phyloP scores from a whole-genome alignment of 768 basidiomycete species.

The Termitomyces sp. region DNA sequence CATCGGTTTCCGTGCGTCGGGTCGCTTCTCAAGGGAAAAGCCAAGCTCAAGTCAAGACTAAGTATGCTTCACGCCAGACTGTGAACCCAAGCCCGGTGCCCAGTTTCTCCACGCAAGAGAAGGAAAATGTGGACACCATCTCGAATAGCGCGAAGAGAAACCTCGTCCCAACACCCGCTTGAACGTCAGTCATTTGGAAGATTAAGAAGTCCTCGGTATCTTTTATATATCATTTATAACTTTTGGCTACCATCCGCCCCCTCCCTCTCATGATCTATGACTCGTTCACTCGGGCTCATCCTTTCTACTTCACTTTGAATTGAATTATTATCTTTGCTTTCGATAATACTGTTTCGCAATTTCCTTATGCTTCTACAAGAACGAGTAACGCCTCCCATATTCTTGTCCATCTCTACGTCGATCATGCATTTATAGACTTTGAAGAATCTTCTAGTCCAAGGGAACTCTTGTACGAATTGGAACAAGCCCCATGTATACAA shows the following conservation, averaged over 20 bases:
- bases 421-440: not conserved
- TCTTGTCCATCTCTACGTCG: not conserved
- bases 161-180: slow-evolving; percentile 27
- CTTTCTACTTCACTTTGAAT: slow-evolving; percentile 3
- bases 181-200: too few species aligned
- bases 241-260: not conserved
- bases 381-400: not conserved
- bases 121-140: slow-evolving; percentile 46
- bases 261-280: not conserved
- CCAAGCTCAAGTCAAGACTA: slow-evolving; percentile 23
- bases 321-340: slow-evolving; percentile 20
- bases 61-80: slow-evolving; percentile 23
- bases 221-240: slow-evolving; percentile 6
- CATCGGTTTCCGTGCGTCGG: slow-evolving; percentile 27
- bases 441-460: not conserved
- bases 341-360: slow-evolving; percentile 15
- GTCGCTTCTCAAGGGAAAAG: slow-evolving; percentile 27
- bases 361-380: slow-evolving; percentile 13
- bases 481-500: too few species aligned
- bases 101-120: slow-evolving; percentile 42
- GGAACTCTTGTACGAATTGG: too few species aligned
- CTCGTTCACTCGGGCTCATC: not conserved
- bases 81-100: slow-evolving; percentile 30
- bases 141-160: slow-evolving; percentile 24
- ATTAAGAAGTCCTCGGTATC: too few species aligned